These are phyloP conservation scores for Leishmania gerbilli DNA, from an alignment of 208 protist genomes.

Conservation along the genomic window DNA sequence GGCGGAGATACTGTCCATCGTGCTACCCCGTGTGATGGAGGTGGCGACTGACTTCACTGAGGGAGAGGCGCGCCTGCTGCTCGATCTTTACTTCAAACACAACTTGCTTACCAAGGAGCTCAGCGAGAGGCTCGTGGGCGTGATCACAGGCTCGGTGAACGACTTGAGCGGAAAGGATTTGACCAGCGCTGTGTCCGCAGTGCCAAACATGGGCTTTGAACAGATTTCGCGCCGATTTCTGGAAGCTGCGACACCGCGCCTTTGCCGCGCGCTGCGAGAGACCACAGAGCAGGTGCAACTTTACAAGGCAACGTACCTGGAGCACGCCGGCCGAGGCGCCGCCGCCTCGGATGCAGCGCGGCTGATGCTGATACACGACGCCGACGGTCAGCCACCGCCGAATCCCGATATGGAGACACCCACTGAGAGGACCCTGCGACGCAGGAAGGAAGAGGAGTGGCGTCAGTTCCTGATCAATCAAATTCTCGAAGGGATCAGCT, in stretches of 20 bases:
- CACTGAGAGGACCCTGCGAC: slow-evolving; percentile 2
- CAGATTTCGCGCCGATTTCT: slow-evolving; percentile 34
- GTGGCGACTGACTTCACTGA: slow-evolving; percentile 53
- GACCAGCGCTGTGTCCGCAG: slow-evolving; percentile 18
- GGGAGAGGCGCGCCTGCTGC: slow-evolving; percentile 44
- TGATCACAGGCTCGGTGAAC: slow-evolving; percentile 34
- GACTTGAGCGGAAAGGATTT: slow-evolving; percentile 38
- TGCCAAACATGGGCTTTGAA: slow-evolving; percentile 5
- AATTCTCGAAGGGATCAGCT: neutral
- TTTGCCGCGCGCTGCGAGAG: slow-evolving; percentile 42
- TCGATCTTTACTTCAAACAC: slow-evolving; percentile 36
- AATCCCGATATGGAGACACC: slow-evolving; percentile 3
- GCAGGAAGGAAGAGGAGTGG: slow-evolving; percentile 3
- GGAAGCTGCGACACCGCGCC: slow-evolving; percentile 29
- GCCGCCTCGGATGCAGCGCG: neutral
- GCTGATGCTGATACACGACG: neutral
- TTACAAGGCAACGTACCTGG: slow-evolving; percentile 16
- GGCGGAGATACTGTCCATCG: slow-evolving; percentile 49
- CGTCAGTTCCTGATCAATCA: slow-evolving; percentile 8
- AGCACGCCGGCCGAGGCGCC: neutral
- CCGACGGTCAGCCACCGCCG: neutral
- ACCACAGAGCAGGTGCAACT: slow-evolving; percentile 19
- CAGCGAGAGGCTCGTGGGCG: slow-evolving; percentile 22
- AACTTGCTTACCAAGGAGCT: slow-evolving; percentile 38
- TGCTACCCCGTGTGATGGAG: slow-evolving; percentile 62